Conservation (phyloP, 345 rosid genomes). For the Citrus trifoliata region DNA sequence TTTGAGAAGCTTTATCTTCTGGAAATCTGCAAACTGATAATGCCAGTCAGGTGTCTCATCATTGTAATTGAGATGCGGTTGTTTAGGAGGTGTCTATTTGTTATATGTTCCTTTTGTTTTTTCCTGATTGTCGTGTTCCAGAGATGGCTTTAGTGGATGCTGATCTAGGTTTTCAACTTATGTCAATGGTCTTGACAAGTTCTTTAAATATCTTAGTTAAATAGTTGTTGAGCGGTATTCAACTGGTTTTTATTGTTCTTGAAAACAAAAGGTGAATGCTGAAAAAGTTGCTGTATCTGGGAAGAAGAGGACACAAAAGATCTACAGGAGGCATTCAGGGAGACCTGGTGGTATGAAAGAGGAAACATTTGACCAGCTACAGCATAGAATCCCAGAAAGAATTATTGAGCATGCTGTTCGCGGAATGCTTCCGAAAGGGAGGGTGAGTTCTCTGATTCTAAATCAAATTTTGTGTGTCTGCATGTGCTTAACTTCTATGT, state of each 20-base stretch:
- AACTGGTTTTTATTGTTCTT: conserved; percentile 3
- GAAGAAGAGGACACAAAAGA: conserved; percentile 87
- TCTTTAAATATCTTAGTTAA: background rate
- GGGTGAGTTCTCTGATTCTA: conserved; percentile 50
- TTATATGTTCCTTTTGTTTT: background rate
- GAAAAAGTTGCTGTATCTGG: conserved; percentile 97
- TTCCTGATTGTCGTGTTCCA: background rate
- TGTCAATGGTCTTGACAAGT: background rate
- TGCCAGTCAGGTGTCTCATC: too few species aligned
- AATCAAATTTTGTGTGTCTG: background rate
- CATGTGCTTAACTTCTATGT: background rate
- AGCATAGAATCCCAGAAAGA: conserved; percentile 94
- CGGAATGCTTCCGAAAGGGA: conserved; percentile 98
- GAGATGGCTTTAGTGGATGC: background rate
- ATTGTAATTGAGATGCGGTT: background rate
- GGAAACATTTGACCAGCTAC: conserved; percentile 86
- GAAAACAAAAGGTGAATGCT: conserved; percentile 71
- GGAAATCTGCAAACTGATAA: background rate
- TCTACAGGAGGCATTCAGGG: conserved; percentile 98
- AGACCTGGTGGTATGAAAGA: conserved; percentile 98
- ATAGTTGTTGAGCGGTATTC: conserved; percentile 3
- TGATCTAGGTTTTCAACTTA: background rate
- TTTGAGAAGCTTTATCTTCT: background rate
- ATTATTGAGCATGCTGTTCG: conserved; percentile 97
- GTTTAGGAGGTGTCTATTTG: background rate